A percentile compares a stretch with the other conserved stretches of the same genome.
phyloP scores from a whole-genome alignment of 176 grass and related monocot genomes.

The Calamus simplicifolius region DNA sequence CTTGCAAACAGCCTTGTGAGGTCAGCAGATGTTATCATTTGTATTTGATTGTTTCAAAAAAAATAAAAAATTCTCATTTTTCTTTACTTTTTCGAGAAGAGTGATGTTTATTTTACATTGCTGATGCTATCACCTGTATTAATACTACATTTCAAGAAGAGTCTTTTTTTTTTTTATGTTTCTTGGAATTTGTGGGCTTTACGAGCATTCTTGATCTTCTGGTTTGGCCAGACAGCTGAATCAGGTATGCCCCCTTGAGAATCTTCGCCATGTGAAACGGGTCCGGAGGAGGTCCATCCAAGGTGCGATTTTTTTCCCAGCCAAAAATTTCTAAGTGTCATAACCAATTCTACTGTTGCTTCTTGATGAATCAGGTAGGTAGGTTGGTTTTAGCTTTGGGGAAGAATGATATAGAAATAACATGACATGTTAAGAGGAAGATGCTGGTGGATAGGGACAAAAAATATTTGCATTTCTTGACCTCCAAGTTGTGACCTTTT shows the following conservation, averaged over 20 bases:
- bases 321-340: not conserved
- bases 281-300: slow-evolving; percentile 21
- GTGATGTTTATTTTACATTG: not conserved
- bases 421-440: too few relatives aligned
- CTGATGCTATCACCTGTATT: too few relatives aligned
- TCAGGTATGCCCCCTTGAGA: slow-evolving; percentile 33
- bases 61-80: not conserved
- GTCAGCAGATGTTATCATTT: not conserved
- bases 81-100: not conserved
- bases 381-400: too few relatives aligned
- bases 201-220: not conserved
- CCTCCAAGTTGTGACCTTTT: too few relatives aligned
- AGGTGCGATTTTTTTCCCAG: slow-evolving; percentile 16
- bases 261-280: slow-evolving; percentile 43
- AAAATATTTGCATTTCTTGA: too few relatives aligned
- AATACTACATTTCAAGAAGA: too few relatives aligned
- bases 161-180: not conserved
- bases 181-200: not conserved
- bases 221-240: slow-evolving; percentile 32
- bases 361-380: too few relatives aligned
- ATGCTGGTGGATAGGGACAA: too few relatives aligned
- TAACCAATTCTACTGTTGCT: too few relatives aligned
- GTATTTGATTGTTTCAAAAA: too few relatives aligned
- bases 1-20: slow-evolving; percentile 21
- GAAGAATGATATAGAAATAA: too few relatives aligned